Evolutionary conservation across 148 eudicot genomes (phyloP).

Genomic region (Mesembryanthemum crystallinum): DNA sequence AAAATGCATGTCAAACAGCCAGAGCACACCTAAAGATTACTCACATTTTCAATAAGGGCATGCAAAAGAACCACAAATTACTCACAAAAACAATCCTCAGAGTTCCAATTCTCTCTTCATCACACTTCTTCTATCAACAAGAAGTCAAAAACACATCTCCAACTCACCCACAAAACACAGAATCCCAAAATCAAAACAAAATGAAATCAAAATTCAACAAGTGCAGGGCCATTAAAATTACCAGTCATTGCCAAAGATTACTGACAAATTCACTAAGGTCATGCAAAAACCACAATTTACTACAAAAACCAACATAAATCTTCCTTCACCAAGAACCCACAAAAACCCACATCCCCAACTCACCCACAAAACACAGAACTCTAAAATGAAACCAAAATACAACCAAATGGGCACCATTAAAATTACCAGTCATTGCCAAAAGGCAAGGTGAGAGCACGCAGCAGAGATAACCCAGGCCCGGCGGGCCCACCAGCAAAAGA

Average conservation of each 20-base stretch:
- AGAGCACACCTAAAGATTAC: background rate
- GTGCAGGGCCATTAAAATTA: too few species aligned
- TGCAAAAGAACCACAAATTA: background rate
- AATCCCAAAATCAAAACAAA: too few species aligned
- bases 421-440: constrained; percentile 48
- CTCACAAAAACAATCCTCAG: too few species aligned
- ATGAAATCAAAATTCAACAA: too few species aligned
- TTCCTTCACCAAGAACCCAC: background rate
- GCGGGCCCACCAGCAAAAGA: constrained; percentile 36
- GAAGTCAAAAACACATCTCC: too few species aligned
- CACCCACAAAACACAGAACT: background rate
- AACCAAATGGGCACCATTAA: background rate
- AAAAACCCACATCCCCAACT: background rate
- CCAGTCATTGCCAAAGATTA: too few species aligned
- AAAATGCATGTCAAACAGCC: background rate
- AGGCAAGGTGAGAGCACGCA: constrained; percentile 57
- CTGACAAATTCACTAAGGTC: too few species aligned
- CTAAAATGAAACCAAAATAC: background rate
- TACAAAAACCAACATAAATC: background rate
- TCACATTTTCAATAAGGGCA: background rate
- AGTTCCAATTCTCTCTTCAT: too few species aligned
- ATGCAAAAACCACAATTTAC: background rate
- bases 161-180: too few species aligned
- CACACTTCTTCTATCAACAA: too few species aligned
- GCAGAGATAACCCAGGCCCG: constrained; percentile 50